Evolutionary conservation across 2,329 filamentous ascomycete genomes (phyloP).

Genomic region (Cytospora piceae): DNA sequence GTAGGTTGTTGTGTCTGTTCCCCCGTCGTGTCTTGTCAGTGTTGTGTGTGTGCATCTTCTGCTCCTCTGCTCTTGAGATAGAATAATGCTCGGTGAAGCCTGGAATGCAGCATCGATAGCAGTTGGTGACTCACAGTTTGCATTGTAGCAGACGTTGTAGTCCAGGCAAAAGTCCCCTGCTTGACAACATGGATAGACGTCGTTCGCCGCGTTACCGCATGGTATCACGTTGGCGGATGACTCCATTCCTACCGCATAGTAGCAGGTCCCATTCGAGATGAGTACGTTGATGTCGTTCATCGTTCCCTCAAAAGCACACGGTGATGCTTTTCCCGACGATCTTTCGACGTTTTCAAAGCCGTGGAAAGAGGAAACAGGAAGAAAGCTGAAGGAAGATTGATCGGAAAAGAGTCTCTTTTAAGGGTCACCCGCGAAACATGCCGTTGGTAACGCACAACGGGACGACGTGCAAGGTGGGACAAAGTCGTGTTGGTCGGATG

Average conservation of each 20-base stretch:
- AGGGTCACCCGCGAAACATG: background rate
- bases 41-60: too few species aligned
- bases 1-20: slow-evolving; percentile 5
- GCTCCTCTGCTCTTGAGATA: too few species aligned
- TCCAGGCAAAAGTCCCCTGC: slow-evolving; percentile 9
- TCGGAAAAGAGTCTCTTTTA: background rate
- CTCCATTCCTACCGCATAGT: background rate
- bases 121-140: background rate
- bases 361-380: background rate
- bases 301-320: background rate
- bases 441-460: background rate
- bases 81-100: too few species aligned
- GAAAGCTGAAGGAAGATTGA: background rate
- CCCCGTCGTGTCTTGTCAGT: background rate
- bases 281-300: slow-evolving; percentile 1
- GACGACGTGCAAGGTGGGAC: background rate
- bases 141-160: slow-evolving; percentile 1
- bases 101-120: too few species aligned
- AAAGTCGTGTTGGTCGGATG: background rate
- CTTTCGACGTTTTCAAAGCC: background rate
- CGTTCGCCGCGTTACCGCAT: slow-evolving; percentile 10
- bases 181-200: slow-evolving; percentile 3
- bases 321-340: background rate
- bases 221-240: slow-evolving; percentile 10
- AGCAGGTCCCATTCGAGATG: slow-evolving; percentile 12